Conservation (phyloP, 257 asterid species). For the Petunia secreta region DNA sequence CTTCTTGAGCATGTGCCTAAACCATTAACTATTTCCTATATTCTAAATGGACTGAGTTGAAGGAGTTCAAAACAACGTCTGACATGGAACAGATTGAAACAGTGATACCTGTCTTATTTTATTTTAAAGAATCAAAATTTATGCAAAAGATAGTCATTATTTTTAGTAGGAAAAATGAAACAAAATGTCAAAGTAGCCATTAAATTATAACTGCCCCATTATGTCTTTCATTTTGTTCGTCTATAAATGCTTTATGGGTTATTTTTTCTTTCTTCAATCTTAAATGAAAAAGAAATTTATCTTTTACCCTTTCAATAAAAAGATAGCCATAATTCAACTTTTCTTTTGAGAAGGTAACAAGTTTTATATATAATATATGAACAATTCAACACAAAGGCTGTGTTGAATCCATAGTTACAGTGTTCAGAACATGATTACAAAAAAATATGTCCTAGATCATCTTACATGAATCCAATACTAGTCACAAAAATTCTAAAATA, state of each 20-base stretch:
- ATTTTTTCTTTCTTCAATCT: not conserved
- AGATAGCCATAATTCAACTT: not conserved
- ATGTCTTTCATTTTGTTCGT: not conserved
- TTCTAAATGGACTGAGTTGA: slow-evolving; percentile 3
- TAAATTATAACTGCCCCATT: slow-evolving; percentile 1
- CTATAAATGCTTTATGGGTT: not conserved
- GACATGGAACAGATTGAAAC: not conserved
- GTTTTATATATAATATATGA: no score
- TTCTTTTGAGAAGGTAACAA: no score
- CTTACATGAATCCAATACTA: no score
- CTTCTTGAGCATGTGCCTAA: slow-evolving; percentile 15
- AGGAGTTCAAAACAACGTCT: slow-evolving; percentile 1
- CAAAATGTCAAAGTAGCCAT: not conserved
- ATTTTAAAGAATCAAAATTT: not conserved
- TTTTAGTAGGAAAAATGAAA: not conserved
- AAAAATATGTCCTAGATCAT: no score
- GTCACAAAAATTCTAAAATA: no score
- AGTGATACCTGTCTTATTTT: not conserved
- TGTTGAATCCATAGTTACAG: no score
- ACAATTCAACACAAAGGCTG: no score
- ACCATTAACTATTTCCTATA: slow-evolving; percentile 12
- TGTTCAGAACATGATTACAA: no score
- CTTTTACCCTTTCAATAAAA: not conserved
- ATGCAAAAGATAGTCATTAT: slow-evolving; percentile 6
- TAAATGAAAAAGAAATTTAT: not conserved